Evolutionary conservation across 2,329 filamentous ascomycete species (phyloP), one percentile per base, ranked within the genome.

Genomic region (Aquanectria penicillioides): DNA sequence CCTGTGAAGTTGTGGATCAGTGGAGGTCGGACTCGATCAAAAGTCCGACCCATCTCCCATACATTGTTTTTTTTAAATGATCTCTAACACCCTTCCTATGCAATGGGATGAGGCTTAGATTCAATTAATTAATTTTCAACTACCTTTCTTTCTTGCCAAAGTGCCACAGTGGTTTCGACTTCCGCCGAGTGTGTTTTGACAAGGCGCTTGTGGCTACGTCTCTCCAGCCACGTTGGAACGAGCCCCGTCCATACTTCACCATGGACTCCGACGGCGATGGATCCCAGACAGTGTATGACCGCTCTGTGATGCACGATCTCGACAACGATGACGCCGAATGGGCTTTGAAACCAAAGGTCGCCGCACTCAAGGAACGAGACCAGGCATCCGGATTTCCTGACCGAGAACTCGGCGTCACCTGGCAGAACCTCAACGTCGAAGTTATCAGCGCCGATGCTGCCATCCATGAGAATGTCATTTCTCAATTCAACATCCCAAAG

Each of bases 401-500:
- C 8, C 78, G 82, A 31, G 76, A 82, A 66, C 79, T 90, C 3
- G 89, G 89, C 20, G 80, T 91, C 0, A 86, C 88, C 1, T 91
- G 87, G 85, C 79, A 84, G 62, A 79, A 87, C 53, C 77, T 91
- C 41, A 89, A 80, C 0, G 88, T 91, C 15, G 80, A 86, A 50
- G 89, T 85, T 13, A 77, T 85, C 70, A 83, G 84, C 23, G 77
- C 87, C 12, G 85, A 88, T 23, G 84, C 88, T 2, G 85, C 86
- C 9, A 78, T 90, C 26, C 87, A 90, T 62, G 88, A 91, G 65
- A 86, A 90, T 46, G 82, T 89, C 44, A 48, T 86, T 1, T 85
- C 84, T 0, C 86, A 85, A 62, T 85, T 83, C 76, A 86, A 85
- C 68, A 73, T 88, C 3, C 77, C 80, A 23, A 78, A 83, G 29